A percentile compares a stretch with the other conserved stretches of the same genome.
These are phyloP conservation scores for Ascochyta pisi DNA, from an alignment of 2,329 filamentous ascomycete species.

Conservation along the genomic window DNA sequence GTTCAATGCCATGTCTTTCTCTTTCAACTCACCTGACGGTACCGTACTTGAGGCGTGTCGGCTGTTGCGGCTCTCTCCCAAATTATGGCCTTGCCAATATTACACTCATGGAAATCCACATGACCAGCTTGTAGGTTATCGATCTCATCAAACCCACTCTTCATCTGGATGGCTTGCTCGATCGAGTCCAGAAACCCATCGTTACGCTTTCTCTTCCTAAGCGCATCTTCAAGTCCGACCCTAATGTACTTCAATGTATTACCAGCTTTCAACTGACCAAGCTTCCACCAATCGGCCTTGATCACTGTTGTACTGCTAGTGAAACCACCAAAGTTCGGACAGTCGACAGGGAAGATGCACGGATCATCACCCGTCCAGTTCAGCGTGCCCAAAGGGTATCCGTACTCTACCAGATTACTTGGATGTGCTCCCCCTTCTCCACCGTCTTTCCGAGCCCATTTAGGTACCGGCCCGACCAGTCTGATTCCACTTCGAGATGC, in stretches of 20 bases:
- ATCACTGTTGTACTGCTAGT: conserved; percentile 63
- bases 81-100: conserved; percentile 38
- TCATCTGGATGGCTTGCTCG: conserved; percentile 46
- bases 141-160: conserved; percentile 25
- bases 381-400: conserved; percentile 64
- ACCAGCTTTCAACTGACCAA: conserved; percentile 67
- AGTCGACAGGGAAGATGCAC: conserved; percentile 66
- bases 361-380: conserved; percentile 69
- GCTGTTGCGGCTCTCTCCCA: conserved; percentile 36
- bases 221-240: conserved; percentile 60
- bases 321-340: conserved; percentile 68
- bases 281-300: conserved; percentile 65
- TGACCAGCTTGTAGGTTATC: conserved; percentile 37
- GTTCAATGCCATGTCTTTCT: conserved; percentile 6
- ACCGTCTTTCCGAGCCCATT: conserved; percentile 65
- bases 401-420: conserved; percentile 60
- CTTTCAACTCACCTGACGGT: conserved; percentile 24
- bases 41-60: conserved; percentile 34
- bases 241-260: conserved; percentile 60
- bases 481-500: conserved; percentile 66
- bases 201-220: conserved; percentile 53
- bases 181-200: conserved; percentile 56
- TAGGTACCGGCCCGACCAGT: conserved; percentile 64
- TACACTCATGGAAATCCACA: conserved; percentile 33
- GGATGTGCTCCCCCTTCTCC: conserved; percentile 70